Evolutionary conservation across 139 green algal species (phyloP), one percentile per base, ranked within the genome.

Genomic region (Chlamydomonas eustigma): DNA sequence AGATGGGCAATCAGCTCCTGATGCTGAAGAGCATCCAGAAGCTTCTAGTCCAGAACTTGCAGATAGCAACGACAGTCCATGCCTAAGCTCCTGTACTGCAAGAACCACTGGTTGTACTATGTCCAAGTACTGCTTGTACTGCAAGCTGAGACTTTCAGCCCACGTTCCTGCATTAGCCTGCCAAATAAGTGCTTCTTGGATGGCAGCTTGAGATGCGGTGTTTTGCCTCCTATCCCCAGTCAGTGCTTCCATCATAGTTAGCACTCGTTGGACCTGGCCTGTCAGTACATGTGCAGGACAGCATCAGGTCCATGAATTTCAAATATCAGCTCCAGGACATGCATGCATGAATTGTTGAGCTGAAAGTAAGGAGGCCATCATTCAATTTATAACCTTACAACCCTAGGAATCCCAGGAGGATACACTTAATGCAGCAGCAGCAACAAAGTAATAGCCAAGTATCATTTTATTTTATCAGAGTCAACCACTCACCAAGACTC

Each of bases 31-130:
- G 37, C 37, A n/a, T n/a, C 30, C 73, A 58, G 76, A 71, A 32
- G 37, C 66, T 50, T 78, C 65, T 37, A 76, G 18, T 32, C 52
- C 4, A 34, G 32, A 78, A 25, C 67, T 80, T 0, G 69, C 76
- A 0, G 33, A 37, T 74, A 94, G 50, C 70, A 93, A 74, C 2
- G 73, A 66, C 30, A 95, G 38, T 12, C 91, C 91, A 37, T 87
- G 87, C 31, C 85, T 64, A 35, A 89, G 64, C 78, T 92, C 76
- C 50, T 86, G 66, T n/a, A 94, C 80, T 1, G 90, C 91, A 76
- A 97, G 82, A 66, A 89, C 80, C 30, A 98, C 74, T 2, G 95
- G 94, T 81, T 95, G 85, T 28, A 91, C 51, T 2, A 98, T 77
- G 73, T 98, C 95, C 4, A 76, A 35, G 78, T 98, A 98, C 36